Evolutionary conservation across 176 grass and related monocot genomes (phyloP).

Genomic region (maize (Zea mays)): DNA sequence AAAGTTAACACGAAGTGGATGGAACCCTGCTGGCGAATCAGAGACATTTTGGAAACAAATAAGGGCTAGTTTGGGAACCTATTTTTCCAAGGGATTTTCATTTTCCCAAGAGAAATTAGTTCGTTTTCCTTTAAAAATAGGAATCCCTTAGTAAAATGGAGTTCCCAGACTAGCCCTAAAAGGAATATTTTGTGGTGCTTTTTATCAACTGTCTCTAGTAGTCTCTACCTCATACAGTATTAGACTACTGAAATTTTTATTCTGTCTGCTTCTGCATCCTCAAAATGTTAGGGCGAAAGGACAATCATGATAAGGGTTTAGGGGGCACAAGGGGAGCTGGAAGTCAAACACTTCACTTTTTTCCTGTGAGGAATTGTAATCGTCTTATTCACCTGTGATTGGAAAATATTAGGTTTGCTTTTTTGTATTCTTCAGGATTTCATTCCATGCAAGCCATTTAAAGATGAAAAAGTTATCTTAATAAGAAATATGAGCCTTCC

Average conservation of each 20-base stretch:
- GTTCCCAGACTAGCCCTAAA: no score
- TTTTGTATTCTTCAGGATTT: constrained; percentile 8
- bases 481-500: background rate
- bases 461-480: constrained; percentile 13
- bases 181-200: background rate
- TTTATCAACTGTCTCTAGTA: background rate
- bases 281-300: background rate
- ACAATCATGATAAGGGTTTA: constrained; percentile 21
- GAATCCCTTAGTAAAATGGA: no score
- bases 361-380: background rate
- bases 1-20: background rate
- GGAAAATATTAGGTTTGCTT: background rate
- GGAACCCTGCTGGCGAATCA: constrained; percentile 19
- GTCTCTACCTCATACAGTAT: background rate
- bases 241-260: background rate
- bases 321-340: background rate
- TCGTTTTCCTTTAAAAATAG: no score
- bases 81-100: no score
- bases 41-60: no score
- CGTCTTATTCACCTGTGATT: background rate
- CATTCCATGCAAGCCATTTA: constrained; percentile 1
- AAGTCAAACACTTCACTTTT: background rate
- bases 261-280: background rate
- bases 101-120: no score
- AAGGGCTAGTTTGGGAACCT: no score